Conservation (phyloP, 2,329 filamentous ascomycete genomes). For the Calonectria montana region DNA sequence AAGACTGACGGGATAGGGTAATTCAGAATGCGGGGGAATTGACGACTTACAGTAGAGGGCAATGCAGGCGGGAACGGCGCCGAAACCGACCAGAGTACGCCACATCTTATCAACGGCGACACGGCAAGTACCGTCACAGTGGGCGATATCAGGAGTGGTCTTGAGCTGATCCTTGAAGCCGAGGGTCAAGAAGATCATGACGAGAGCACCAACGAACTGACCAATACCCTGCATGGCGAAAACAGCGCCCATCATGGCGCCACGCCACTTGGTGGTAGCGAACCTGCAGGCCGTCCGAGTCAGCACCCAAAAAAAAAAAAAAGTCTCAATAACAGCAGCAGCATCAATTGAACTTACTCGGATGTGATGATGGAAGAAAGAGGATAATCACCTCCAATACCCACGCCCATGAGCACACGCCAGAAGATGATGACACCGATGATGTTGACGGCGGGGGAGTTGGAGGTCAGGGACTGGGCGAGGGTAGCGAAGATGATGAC, state of each 20-base stretch:
- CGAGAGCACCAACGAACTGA: constrained; percentile 79
- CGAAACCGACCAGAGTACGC: constrained; percentile 83
- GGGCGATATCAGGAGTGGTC: constrained; percentile 59
- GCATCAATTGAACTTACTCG: constrained; percentile 62
- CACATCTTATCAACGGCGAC: constrained; percentile 84
- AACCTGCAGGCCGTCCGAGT: constrained; percentile 51
- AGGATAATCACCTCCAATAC: constrained; percentile 74
- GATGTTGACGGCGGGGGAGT: constrained; percentile 71
- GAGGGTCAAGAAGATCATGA: constrained; percentile 79
- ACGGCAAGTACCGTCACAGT: constrained; percentile 61
- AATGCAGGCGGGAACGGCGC: constrained; percentile 82
- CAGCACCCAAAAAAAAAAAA: neutral
- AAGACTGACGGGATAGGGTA: neutral
- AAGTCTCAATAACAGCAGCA: neutral
- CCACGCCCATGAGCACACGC: constrained; percentile 76
- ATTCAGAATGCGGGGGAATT: neutral
- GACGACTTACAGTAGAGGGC: constrained; percentile 75
- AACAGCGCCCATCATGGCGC: constrained; percentile 88
- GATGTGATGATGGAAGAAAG: constrained; percentile 87
- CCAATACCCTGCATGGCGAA: constrained; percentile 91
- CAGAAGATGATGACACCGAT: constrained; percentile 81
- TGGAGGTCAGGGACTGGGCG: constrained; percentile 74
- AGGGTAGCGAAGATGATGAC: constrained; percentile 84
- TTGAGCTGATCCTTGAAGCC: constrained; percentile 75
- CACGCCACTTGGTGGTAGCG: constrained; percentile 85